phyloP scores from a whole-genome alignment of 495 filamentous ascomycete genomes.

The Glarea lozoyensis region DNA sequence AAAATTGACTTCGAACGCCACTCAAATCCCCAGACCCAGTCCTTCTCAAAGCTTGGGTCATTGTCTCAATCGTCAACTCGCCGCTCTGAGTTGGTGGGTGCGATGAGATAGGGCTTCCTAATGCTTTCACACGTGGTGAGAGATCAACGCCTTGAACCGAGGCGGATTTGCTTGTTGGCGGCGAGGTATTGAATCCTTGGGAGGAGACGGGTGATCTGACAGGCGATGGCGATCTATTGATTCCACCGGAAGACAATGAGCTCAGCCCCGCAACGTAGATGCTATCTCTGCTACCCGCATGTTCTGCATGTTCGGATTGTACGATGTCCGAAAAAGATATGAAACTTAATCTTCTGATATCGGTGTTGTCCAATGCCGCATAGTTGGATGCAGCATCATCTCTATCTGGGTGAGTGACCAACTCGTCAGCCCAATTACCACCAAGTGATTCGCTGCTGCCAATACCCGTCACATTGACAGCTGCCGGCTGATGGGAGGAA shows the following conservation, averaged over 20 bases:
- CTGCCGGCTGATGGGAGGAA: conserved; percentile 68
- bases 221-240: conserved; percentile 65
- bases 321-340: conserved; percentile 94
- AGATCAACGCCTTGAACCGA: conserved; percentile 58
- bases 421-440: conserved; percentile 44
- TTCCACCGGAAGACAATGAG: conserved; percentile 35
- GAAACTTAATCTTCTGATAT: conserved; percentile 79
- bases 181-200: conserved; percentile 50
- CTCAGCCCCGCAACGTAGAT: conserved; percentile 50
- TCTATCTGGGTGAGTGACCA: conserved; percentile 37
- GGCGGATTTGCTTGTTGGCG: conserved; percentile 57
- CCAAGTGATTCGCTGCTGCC: conserved; percentile 19
- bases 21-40: conserved; percentile 76
- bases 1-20: conserved; percentile 48
- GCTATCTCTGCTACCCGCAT: conserved; percentile 46
- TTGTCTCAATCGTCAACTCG: conserved; percentile 80
- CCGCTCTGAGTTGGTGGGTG: conserved; percentile 32
- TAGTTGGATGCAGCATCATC: conserved; percentile 58
- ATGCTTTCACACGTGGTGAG: conserved; percentile 42
- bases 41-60: conserved; percentile 76
- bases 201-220: conserved; percentile 62
- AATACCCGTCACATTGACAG: conserved; percentile 46
- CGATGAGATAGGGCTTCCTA: conserved; percentile 37
- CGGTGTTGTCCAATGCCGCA: conserved; percentile 60
- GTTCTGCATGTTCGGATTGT: conserved; percentile 70